Evolutionary conservation across 2,329 filamentous ascomycete species (phyloP), one percentile per base, ranked within the genome.

Genomic region (Xylaria sp.): DNA sequence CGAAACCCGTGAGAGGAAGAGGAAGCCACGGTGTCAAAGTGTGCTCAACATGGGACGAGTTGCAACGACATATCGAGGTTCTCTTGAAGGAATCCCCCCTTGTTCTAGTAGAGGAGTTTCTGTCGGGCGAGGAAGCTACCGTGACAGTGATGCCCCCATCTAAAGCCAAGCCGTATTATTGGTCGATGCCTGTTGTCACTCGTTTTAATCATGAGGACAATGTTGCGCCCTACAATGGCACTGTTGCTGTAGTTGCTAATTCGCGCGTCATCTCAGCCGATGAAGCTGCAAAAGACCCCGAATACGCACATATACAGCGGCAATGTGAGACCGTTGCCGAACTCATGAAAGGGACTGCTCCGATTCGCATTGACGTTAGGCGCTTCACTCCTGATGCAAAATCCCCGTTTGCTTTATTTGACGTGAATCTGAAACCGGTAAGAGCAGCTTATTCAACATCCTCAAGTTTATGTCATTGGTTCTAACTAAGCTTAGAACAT

Each of bases 61-160:
- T 84, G 1, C 22, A 55, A 0, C 27, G 66, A 0, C 83, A 85
- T 68, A 68, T 79, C 0, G 42, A 68, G 1, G 36, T 31, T 0
- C 74, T 86, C 0, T 74, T 81, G 2, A 42, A 72, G 0, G 79
- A 83, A 55, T 79, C 77, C 0, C 74, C 77, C 0, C 65, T 72
- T 1, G 76, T 83, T 15, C 81, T 86, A 67, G 39, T 85, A 0
- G 83, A 86, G 66, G 79, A 86, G 64, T 85, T 79, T 63, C 77
- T 87, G 0, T 62, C 73, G 0, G 83, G 83, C 0, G 79, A 84
- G 64, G 84, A 86, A 69, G 83, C 76, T 0, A 86, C 84, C 0
- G 77, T 86, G 2, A 86, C 83, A 0, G 79, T 86, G 0, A 85
- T 86, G 83, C 83, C 84, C 0, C 83, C 83, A 2, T 79, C 76